phyloP scores from a whole-genome alignment of 176 grass and related monocot species.

The Juncus effusus region DNA sequence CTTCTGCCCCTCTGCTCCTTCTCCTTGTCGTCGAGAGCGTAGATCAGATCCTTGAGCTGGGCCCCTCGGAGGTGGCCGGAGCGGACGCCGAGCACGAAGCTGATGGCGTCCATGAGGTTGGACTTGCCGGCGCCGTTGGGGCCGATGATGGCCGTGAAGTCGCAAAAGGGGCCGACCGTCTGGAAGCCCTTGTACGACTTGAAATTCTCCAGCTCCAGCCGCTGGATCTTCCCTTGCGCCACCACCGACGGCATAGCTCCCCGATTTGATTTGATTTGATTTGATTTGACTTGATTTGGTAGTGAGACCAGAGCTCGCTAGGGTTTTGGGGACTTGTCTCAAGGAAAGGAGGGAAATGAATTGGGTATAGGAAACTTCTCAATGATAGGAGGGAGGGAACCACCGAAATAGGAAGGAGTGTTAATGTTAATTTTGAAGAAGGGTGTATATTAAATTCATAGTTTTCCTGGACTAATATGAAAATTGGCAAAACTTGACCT shows the following conservation, averaged over 20 bases:
- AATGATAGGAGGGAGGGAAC: no score
- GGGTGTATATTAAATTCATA: no score
- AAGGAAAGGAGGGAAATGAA: not conserved
- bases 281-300: no score
- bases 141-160: constrained; percentile 94
- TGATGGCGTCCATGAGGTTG: constrained; percentile 99
- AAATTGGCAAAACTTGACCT: no score
- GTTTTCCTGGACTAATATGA: no score
- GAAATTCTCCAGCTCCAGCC: constrained; percentile 91
- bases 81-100: constrained; percentile 85
- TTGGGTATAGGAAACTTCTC: not conserved
- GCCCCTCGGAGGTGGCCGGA: constrained; percentile 76
- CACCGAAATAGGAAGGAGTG: no score
- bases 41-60: constrained; percentile 95
- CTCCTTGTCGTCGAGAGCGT: constrained; percentile 81
- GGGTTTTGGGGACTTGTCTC: not conserved
- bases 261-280: not conserved
- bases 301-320: not conserved
- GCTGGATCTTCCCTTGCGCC: constrained; percentile 65
- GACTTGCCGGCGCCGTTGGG: constrained; percentile 94
- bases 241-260: constrained; percentile 39
- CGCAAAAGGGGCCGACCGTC: constrained; percentile 80
- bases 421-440: no score
- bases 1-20: constrained; percentile 83
- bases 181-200: constrained; percentile 95